Percentiles rank a stretch among this genome's conserved stretches.
phyloP scores from a whole-genome alignment of 1,139 yeast genomes.

The Casaregolazyma suthepensis region DNA sequence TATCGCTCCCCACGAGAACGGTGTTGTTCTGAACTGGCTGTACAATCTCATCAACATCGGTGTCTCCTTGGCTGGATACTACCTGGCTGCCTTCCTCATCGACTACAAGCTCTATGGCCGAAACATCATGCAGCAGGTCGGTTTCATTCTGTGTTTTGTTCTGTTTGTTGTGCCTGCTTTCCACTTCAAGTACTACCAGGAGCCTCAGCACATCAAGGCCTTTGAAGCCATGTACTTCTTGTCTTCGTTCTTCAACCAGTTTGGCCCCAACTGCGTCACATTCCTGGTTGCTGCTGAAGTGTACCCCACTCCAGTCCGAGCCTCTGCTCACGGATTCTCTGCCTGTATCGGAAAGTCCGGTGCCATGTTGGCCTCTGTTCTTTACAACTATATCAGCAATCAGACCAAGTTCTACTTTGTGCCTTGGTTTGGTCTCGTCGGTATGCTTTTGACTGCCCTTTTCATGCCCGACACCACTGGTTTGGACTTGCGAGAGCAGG shows the following conservation, averaged over 20 bases:
- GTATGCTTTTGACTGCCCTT: conserved; percentile 31
- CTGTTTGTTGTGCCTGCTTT: conserved; percentile 59
- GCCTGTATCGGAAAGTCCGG: conserved; percentile 96
- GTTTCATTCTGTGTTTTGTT: conserved; percentile 53
- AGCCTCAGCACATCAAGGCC: conserved; percentile 43
- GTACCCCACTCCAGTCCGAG: conserved; percentile 96
- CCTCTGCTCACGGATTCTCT: conserved; percentile 95
- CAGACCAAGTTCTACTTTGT: conserved; percentile 34
- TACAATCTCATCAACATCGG: conserved; percentile 63
- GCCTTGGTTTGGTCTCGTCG: conserved; percentile 37
- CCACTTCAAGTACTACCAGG: conserved; percentile 46
- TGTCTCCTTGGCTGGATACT: conserved; percentile 64
- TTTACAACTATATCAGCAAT: conserved; percentile 33
- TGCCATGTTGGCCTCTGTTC: conserved; percentile 90
- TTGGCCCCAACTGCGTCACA: conserved; percentile 90
- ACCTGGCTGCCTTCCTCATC: conserved; percentile 52
- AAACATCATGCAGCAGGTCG: conserved; percentile 53
- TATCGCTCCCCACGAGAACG: conserved; percentile 61
- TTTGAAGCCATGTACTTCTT: conserved; percentile 59
- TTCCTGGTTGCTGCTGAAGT: conserved; percentile 94
- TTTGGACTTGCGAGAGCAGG: conserved; percentile 34
- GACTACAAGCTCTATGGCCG: conserved; percentile 52
- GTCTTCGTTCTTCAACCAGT: conserved; percentile 62
- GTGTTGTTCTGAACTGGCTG: conserved; percentile 74
- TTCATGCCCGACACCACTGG: conserved; percentile 37